Percentiles rank a stretch among this genome's conserved stretches.
Evolutionary conservation across 257 asterid genomes (phyloP).

Genomic region (Fraxinus pennsylvanica): DNA sequence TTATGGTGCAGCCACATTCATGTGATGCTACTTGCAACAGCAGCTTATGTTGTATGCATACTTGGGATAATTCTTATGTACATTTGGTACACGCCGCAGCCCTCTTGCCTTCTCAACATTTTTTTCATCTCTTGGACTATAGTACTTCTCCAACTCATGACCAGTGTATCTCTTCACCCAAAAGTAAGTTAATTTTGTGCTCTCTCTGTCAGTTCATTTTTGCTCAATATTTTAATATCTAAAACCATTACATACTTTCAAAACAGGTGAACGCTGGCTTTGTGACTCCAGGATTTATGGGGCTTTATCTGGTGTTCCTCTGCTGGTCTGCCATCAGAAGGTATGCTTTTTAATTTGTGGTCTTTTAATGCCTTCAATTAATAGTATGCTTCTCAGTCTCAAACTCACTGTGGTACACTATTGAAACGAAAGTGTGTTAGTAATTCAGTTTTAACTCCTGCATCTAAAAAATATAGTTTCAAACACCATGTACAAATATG

Average conservation of each 20-base stretch:
- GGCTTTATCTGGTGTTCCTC: slow-evolving; percentile 52
- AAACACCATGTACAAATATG: neutral
- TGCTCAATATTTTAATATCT: neutral
- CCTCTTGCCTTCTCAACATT: slow-evolving; percentile 51
- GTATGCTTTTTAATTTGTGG: slow-evolving; percentile 14
- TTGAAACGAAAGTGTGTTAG: too few species aligned
- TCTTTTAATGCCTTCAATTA: neutral
- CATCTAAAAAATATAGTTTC: too few species aligned
- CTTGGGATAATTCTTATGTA: slow-evolving; percentile 55
- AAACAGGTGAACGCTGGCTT: slow-evolving; percentile 48
- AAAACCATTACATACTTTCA: neutral
- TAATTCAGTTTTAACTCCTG: too few species aligned
- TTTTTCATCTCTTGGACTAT: slow-evolving; percentile 59
- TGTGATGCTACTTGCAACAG: slow-evolving; percentile 47
- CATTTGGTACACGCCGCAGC: slow-evolving; percentile 56
- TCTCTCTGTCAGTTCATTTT: neutral
- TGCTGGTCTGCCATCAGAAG: slow-evolving; percentile 67
- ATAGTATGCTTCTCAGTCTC: neutral
- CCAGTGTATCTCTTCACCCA: slow-evolving; percentile 56
- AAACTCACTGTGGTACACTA: too few species aligned
- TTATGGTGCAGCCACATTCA: slow-evolving; percentile 44
- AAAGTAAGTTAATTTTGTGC: slow-evolving; percentile 28
- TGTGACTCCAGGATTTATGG: slow-evolving; percentile 56
- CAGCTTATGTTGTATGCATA: slow-evolving; percentile 49
- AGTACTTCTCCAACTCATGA: slow-evolving; percentile 57